A percentile compares a stretch with the other conserved stretches of the same genome.
These are phyloP conservation scores for Talaromyces adpressus DNA, from an alignment of 495 filamentous ascomycete species.

Conservation along the genomic window DNA sequence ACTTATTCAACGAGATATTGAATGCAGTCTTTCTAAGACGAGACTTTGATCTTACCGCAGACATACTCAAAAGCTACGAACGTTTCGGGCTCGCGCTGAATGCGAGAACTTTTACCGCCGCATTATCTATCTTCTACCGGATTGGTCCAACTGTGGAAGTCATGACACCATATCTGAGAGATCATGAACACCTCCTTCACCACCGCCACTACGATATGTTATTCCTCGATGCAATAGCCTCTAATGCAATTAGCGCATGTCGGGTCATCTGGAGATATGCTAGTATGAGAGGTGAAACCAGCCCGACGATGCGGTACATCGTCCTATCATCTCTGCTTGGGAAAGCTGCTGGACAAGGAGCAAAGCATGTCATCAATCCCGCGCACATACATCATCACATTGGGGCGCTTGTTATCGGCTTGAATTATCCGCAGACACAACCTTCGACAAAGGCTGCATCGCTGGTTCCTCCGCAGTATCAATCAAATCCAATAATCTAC, in stretches of 20 bases:
- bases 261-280: slow-evolving; percentile 44
- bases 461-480: slow-evolving; percentile 23
- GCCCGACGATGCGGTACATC: slow-evolving; percentile 24
- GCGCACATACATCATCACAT: slow-evolving; percentile 18
- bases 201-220: slow-evolving; percentile 20
- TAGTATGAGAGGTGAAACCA: slow-evolving; percentile 31
- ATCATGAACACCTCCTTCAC: slow-evolving; percentile 13
- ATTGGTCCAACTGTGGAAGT: background rate
- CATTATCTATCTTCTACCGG: background rate
- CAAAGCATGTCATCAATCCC: slow-evolving; percentile 4
- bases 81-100: background rate
- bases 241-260: slow-evolving; percentile 32
- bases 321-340: slow-evolving; percentile 22
- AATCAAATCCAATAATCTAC: slow-evolving; percentile 22
- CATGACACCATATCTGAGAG: background rate
- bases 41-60: background rate
- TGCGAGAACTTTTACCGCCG: background rate
- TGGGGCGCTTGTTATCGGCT: slow-evolving; percentile 26
- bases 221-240: slow-evolving; percentile 34
- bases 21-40: slow-evolving; percentile 4
- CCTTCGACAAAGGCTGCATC: slow-evolving; percentile 10
- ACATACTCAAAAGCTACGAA: background rate
- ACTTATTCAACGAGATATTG: slow-evolving; percentile 31
- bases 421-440: slow-evolving; percentile 17
- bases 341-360: slow-evolving; percentile 11